These are phyloP conservation scores for Inosperma sp. DNA, from an alignment of 768 basidiomycete species.

Conservation along the genomic window DNA sequence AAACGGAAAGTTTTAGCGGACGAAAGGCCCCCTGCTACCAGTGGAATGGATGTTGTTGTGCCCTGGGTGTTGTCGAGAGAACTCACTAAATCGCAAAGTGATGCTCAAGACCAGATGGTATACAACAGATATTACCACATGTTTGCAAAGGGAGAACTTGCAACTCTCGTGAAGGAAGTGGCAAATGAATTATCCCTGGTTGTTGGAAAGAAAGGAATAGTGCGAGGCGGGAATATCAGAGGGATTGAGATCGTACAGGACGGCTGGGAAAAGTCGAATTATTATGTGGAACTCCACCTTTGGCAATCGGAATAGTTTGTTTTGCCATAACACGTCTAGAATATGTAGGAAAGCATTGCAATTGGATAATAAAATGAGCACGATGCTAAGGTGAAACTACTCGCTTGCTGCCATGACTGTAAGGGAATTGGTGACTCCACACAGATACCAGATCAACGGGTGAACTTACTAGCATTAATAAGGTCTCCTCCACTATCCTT, in stretches of 20 bases:
- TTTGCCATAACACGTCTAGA: background rate
- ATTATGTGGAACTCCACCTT: slow-evolving; percentile 70
- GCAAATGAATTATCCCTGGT: slow-evolving; percentile 51
- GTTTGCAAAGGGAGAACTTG: slow-evolving; percentile 80
- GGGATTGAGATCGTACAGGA: slow-evolving; percentile 69
- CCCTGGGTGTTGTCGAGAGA: slow-evolving; percentile 64
- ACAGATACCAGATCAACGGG: background rate
- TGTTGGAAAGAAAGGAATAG: slow-evolving; percentile 37
- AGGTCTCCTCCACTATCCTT: slow-evolving; percentile 92
- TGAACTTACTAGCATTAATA: slow-evolving; percentile 89
- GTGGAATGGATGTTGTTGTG: slow-evolving; percentile 82
- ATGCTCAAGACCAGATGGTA: slow-evolving; percentile 35
- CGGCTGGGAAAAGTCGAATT: slow-evolving; percentile 87
- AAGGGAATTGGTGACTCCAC: background rate
- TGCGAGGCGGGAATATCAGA: slow-evolving; percentile 19
- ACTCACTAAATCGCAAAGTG: slow-evolving; percentile 3
- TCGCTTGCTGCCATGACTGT: slow-evolving; percentile 92
- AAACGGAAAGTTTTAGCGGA: slow-evolving; percentile 60
- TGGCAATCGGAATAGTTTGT: slow-evolving; percentile 41
- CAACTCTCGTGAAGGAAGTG: slow-evolving; percentile 55
- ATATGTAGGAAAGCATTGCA: slow-evolving; percentile 16
- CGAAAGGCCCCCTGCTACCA: slow-evolving; percentile 14
- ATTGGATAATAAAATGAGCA: slow-evolving; percentile 28
- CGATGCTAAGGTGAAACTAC: slow-evolving; percentile 41
- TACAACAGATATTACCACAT: slow-evolving; percentile 96